A percentile compares a stretch with the other conserved stretches of the same genome.
phyloP scores from a whole-genome alignment of 129 eudicot genomes.

The Daucus carota region DH1_v3.0 NC_030381.2:34664501-34665000 shows the following conservation, averaged over 20 bases:
- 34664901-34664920: constrained; percentile 82
- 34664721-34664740: background rate
- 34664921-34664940: constrained; percentile 88
- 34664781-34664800: background rate
- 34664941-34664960: constrained; percentile 94
- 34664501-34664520: constrained; percentile 95
- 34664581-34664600: background rate
- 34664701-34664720: background rate
- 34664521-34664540: constrained; percentile 88
- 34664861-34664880: background rate
- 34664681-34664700: background rate
- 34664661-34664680: background rate
- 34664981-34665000: constrained; percentile 28
- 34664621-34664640: background rate
- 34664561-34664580: constrained; percentile 44
- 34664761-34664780: background rate
- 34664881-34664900: background rate
- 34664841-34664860: background rate
- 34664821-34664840: background rate
- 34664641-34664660: background rate
- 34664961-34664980: constrained; percentile 62
- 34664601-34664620: background rate
- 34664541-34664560: constrained; percentile 96
- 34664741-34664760: background rate
- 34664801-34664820: background rate